Evolutionary conservation across 306 rosid species (phyloP), one percentile per base, ranked within the genome.

Genomic region (Quercus ilex): DNA sequence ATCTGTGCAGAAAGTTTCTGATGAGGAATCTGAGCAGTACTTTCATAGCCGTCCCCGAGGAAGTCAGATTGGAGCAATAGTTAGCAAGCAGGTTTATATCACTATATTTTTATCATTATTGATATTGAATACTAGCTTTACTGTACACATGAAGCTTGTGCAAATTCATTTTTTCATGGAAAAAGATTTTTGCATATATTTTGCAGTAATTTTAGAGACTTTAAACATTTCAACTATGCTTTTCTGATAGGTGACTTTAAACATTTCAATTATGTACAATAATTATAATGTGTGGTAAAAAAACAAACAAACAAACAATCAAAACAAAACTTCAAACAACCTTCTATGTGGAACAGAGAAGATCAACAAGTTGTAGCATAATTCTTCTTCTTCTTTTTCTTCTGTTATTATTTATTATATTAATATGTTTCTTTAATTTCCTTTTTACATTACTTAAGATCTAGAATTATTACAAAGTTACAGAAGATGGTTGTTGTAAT

Each of bases 31-130:
- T 77, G 92, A 90, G 79, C 86, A 84, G 76, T 95, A 95, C 83
- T 95, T 93, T 84, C 99, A 93, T 75, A 91, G 97, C 83, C 99
- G 99, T 46, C 99, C 99, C 68, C 88, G 83, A 76, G 99, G 99
- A 81, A 93, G 99, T 82, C 99, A 95, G 88, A 85, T 95, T 77
- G 98, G 98, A 84, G 99, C 99, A 77, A 88, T 91, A 62, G 99
- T 81, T 81, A 95, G 99, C 89, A 90, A 92, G 85, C 99, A 95
- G 97, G 99, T 95, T 82, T 75, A 31, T 79, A 56, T 77, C 76
- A 41, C 58, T 68, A 60, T 52, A 38, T 72, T 64, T 71, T 74
- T 20, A 38, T 38, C 11, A 38, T 60, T 67, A 25, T 75, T 25
- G 25, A 64, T 62, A 31, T 73, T 79, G 69, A 73, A 28, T 75